Evolutionary conservation across 192 early-diverging fungal genomes (phyloP).

Genomic region (Dispira simplex): DNA sequence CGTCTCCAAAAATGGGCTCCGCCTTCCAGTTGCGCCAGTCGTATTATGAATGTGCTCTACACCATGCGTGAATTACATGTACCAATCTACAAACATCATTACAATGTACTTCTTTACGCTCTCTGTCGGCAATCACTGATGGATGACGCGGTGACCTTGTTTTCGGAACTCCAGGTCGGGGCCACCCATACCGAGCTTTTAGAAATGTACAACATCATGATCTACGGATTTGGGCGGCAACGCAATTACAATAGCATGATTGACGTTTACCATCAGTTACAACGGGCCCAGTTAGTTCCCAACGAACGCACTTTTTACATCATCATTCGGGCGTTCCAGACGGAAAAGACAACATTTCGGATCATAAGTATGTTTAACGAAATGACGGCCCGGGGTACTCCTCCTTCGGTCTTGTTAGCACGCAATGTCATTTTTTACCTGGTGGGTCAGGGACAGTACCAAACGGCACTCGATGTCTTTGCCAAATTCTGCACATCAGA

Average conservation of each 20-base stretch:
- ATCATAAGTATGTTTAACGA: background rate
- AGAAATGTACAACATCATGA: background rate
- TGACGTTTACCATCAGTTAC: background rate
- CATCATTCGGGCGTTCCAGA: slow-evolving; percentile 1
- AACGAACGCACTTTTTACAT: background rate
- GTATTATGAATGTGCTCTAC: background rate
- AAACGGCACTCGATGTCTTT: background rate
- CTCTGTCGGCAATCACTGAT: background rate
- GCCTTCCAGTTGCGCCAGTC: background rate
- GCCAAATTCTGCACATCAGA: background rate
- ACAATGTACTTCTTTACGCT: background rate
- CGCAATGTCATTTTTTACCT: slow-evolving; percentile 5
- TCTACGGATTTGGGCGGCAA: slow-evolving; percentile 1
- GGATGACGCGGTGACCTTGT: slow-evolving; percentile 5
- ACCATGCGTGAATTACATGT: background rate
- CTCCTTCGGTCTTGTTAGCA: background rate
- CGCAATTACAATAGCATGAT: slow-evolving; percentile 4
- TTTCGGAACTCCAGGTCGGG: background rate
- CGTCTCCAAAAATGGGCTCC: background rate
- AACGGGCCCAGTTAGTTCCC: background rate
- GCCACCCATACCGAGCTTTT: background rate
- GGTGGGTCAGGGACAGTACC: background rate
- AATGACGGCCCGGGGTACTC: background rate
- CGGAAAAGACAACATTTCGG: background rate
- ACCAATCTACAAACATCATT: slow-evolving; percentile 1